Conservation (phyloP, 495 filamentous ascomycete genomes). For the Aspergillus wentii region DNA sequence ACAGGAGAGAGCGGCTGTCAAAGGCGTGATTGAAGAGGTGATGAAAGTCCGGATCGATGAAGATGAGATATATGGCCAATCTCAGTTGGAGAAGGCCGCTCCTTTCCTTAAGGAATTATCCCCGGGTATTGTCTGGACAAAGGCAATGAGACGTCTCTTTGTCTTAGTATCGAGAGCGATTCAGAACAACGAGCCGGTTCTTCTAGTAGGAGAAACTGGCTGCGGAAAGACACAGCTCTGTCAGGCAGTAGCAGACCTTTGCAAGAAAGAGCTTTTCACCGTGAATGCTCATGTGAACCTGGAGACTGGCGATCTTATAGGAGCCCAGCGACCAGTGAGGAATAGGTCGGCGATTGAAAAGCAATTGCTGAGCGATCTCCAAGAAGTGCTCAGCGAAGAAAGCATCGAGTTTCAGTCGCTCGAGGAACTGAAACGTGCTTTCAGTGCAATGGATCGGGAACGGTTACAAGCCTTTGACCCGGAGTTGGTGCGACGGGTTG, state of each 20-base stretch:
- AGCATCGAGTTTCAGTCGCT: slow-evolving; percentile 25
- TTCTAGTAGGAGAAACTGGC: slow-evolving; percentile 93
- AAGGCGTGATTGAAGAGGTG: slow-evolving; percentile 83
- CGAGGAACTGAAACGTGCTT: slow-evolving; percentile 45
- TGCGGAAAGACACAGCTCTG: slow-evolving; percentile 97
- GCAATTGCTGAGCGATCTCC: slow-evolving; percentile 59
- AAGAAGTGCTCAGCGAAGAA: slow-evolving; percentile 31
- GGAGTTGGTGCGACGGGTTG: slow-evolving; percentile 51
- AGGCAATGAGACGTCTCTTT: slow-evolving; percentile 86
- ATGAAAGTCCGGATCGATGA: slow-evolving; percentile 83
- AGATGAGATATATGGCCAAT: slow-evolving; percentile 62
- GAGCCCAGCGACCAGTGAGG: slow-evolving; percentile 85
- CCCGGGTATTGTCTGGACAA: slow-evolving; percentile 82
- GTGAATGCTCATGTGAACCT: slow-evolving; percentile 97
- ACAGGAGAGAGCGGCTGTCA: slow-evolving; percentile 79
- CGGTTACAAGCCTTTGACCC: slow-evolving; percentile 37
- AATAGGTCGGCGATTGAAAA: slow-evolving; percentile 70
- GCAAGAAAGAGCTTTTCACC: slow-evolving; percentile 70
- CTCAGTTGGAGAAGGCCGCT: slow-evolving; percentile 44
- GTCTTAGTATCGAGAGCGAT: slow-evolving; percentile 80
- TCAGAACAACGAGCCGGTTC: slow-evolving; percentile 85
- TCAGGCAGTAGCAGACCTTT: slow-evolving; percentile 80
- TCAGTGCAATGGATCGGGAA: slow-evolving; percentile 31
- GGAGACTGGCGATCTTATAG: slow-evolving; percentile 95
- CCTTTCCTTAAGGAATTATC: slow-evolving; percentile 33